These are phyloP conservation scores for Sorghum bicolor DNA, from an alignment of 176 grass and related monocot species.

Conservation along the genomic window Sorghum_bicolor_NCBIv3 NC_012871.2:65240001-65240500, in stretches of 20 bases:
- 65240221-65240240: slow-evolving; percentile 23
- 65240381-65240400: neutral
- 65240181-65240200: slow-evolving; percentile 82
- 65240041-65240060: slow-evolving; percentile 62
- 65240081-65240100: neutral
- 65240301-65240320: slow-evolving; percentile 43
- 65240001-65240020: slow-evolving; percentile 6
- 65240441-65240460: neutral
- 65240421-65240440: slow-evolving; percentile 10
- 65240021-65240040: slow-evolving; percentile 84
- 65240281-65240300: slow-evolving; percentile 26
- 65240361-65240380: slow-evolving; percentile 19
- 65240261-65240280: slow-evolving; percentile 36
- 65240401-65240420: slow-evolving; percentile 17
- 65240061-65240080: slow-evolving; percentile 43
- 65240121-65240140: slow-evolving; percentile 20
- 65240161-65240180: slow-evolving; percentile 82
- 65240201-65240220: slow-evolving; percentile 32
- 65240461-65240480: neutral
- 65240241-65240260: slow-evolving; percentile 30
- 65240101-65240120: neutral
- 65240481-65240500: slow-evolving; percentile 19
- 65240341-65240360: slow-evolving; percentile 19
- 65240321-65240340: slow-evolving; percentile 26
- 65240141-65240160: slow-evolving; percentile 68